These are phyloP conservation scores for Fabrea salina DNA, from an alignment of 169 alveolate genomes.

Conservation along the genomic window DNA sequence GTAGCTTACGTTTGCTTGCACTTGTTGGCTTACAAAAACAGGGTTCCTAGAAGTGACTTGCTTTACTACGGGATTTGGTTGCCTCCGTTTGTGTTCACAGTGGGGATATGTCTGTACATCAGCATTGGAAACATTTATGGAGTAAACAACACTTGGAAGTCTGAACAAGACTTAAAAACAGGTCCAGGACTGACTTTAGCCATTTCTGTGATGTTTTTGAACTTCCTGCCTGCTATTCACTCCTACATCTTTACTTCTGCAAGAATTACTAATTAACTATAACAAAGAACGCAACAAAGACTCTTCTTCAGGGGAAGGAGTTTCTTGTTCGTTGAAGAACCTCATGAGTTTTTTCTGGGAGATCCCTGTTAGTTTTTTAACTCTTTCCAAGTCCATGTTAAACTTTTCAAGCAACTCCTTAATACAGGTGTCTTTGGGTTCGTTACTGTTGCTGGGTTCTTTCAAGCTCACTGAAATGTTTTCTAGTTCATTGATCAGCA, in stretches of 20 bases:
- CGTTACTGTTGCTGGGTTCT: too few species aligned
- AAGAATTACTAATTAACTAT: too few species aligned
- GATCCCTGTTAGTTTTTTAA: too few species aligned
- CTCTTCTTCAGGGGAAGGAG: too few species aligned
- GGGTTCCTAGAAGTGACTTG: neutral
- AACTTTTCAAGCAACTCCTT: too few species aligned
- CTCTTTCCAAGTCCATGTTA: too few species aligned
- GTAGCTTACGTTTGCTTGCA: neutral
- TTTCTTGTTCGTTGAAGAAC: too few species aligned
- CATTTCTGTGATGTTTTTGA: neutral
- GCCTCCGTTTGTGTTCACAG: neutral
- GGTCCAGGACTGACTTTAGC: conserved; percentile 21
- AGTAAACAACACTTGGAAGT: conserved; percentile 16
- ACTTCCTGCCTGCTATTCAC: conserved; percentile 11
- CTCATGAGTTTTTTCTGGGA: too few species aligned
- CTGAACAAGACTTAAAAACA: neutral
- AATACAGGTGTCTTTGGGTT: too few species aligned
- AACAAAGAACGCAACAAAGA: too few species aligned
- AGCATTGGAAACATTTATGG: conserved; percentile 16
- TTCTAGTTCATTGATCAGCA: too few species aligned
- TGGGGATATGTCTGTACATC: neutral
- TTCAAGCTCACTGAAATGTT: too few species aligned
- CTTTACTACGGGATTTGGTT: conserved; percentile 22
- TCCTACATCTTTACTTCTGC: conserved; percentile 17
- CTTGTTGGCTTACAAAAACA: neutral